Base-by-base conservation (phyloP, 2,329 filamentous ascomycete genomes). In the Cryphonectria carpinicola region DNA sequence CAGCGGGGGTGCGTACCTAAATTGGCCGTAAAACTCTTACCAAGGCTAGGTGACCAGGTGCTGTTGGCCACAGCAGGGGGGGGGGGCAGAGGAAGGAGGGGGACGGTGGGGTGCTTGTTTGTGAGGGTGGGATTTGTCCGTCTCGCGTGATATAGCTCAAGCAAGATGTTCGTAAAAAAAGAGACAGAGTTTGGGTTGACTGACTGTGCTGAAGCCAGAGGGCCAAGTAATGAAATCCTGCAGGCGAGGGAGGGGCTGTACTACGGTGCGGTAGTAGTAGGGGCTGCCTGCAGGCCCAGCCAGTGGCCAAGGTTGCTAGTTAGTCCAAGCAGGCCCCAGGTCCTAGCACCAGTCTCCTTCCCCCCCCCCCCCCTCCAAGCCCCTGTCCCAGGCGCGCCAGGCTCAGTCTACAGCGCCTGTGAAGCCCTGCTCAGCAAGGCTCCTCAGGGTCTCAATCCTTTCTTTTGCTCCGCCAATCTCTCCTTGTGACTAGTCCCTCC, bases 191-290 rank as follows among this genome's bases (percentile, higher is more conserved):
- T n/a, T n/a, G 46, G 46, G 46, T 19, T n/a, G 46, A 49, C 46
- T 49, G 46, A n/a, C 46, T 49, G 46, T 49, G 22, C 46, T 49
- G 46, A 49, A n/a, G 46, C 46, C 54, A 58, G 54, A 32, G 54
- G 25, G 54, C 54, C 54, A 32, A 32, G 60, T 39, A 37, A 37
- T 63, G 35, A 22, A 43, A 64, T 64, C 61, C 61, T 64, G 61
- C 61, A 46, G 61, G 61, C 41, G 61, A 64, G 61, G 41, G 61
- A 62, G 58, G 58, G 32, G 58, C 58, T 62, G 35, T 35, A 62
- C 58, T 62, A 62, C 32, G 32, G 32, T 49, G 35, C 28, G 37
- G 25, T 10, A 61, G 5, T 28, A 28, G 61, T 64, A 64, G 17
- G 61, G 61, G 61, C 39, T 43, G 37, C 35, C 39, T 28, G 41